Evolutionary conservation across 108 stramenopile species (phyloP).

Genomic region (Chaetoceros tenuissimus): DNA sequence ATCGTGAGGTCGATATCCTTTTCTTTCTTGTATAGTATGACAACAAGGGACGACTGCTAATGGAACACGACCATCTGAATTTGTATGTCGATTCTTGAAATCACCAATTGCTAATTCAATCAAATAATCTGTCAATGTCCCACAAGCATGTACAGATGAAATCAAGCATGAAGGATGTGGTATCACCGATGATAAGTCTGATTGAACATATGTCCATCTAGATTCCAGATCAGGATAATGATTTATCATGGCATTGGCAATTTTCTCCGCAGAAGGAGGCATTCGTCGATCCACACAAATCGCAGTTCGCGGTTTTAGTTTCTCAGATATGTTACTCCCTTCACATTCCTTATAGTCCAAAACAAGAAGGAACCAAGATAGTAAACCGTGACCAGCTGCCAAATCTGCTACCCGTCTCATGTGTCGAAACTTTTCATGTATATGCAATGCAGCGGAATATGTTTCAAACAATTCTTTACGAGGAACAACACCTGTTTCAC

Average conservation of each 20-base stretch:
- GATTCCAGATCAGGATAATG: slow-evolving; percentile 29
- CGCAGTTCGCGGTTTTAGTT: slow-evolving; percentile 15
- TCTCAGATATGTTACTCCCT: not conserved
- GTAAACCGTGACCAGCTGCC: slow-evolving; percentile 51
- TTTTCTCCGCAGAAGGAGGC: slow-evolving; percentile 44
- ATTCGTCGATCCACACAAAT: slow-evolving; percentile 47
- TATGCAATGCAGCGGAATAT: slow-evolving; percentile 52
- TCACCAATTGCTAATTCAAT: slow-evolving; percentile 35
- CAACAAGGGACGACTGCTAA: slow-evolving; percentile 57
- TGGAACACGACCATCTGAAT: slow-evolving; percentile 24
- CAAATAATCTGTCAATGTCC: slow-evolving; percentile 37
- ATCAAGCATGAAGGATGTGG: slow-evolving; percentile 39
- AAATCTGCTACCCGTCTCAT: slow-evolving; percentile 35
- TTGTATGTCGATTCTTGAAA: too few relatives aligned
- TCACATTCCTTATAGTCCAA: slow-evolving; percentile 19
- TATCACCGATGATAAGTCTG: slow-evolving; percentile 26
- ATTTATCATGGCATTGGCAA: slow-evolving; percentile 26
- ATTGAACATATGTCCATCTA: slow-evolving; percentile 53
- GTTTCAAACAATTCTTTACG: slow-evolving; percentile 70
- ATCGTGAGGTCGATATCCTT: slow-evolving; percentile 1
- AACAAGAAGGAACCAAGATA: slow-evolving; percentile 53
- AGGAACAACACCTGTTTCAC: slow-evolving; percentile 28
- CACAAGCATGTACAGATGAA: slow-evolving; percentile 53
- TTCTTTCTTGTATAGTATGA: slow-evolving; percentile 23
- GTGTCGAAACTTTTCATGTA: slow-evolving; percentile 28